Evolutionary conservation across 495 filamentous ascomycete species (phyloP).

Genomic region (Neurospora sp.): DNA sequence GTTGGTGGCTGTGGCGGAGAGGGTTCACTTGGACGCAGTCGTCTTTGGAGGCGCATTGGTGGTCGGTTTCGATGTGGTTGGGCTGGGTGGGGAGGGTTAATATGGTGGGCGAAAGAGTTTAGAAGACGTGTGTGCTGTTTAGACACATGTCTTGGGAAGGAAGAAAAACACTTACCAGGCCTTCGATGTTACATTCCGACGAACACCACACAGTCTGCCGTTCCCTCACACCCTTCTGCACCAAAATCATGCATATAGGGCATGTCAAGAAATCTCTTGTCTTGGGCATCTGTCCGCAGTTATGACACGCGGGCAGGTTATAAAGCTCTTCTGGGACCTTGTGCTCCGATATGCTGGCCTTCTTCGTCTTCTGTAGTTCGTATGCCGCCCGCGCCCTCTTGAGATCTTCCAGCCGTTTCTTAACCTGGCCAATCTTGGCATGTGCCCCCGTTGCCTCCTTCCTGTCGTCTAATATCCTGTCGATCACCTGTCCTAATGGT

Average conservation of each 20-base stretch:
- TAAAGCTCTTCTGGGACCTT: conserved; percentile 19
- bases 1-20: not conserved
- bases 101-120: not conserved
- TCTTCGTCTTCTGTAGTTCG: conserved; percentile 28
- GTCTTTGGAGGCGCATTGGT: conserved; percentile 15
- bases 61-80: conserved; percentile 9
- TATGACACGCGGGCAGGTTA: conserved; percentile 26
- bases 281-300: conserved; percentile 22
- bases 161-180: conserved; percentile 26
- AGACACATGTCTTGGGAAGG: not conserved
- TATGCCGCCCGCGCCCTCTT: conserved; percentile 32
- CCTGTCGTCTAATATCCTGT: conserved; percentile 25
- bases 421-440: conserved; percentile 25
- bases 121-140: not conserved
- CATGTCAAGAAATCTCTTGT: conserved; percentile 26
- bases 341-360: conserved; percentile 16
- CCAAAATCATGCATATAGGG: conserved; percentile 29
- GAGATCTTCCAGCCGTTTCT: conserved; percentile 31
- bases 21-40: conserved; percentile 10
- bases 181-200: conserved; percentile 26
- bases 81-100: conserved; percentile 3
- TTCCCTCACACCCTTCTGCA: conserved; percentile 13
- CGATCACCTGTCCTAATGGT: conserved; percentile 29
- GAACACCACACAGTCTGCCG: conserved; percentile 33
- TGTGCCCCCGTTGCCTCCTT: conserved; percentile 19